Conservation (phyloP, 495 filamentous ascomycete genomes). For the Cenococcum geophilum region DNA sequence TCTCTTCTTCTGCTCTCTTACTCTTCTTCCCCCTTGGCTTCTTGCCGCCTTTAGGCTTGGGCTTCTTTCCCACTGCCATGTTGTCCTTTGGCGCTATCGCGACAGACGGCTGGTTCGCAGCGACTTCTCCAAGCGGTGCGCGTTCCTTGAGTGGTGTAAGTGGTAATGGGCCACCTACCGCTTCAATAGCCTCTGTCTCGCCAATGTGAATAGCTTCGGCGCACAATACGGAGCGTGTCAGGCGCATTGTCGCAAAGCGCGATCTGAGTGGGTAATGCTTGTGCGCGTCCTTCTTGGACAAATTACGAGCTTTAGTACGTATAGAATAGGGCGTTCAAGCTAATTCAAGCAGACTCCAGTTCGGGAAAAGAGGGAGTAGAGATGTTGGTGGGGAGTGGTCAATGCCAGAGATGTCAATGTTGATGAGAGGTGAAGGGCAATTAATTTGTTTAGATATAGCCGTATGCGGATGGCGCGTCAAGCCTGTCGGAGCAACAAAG, state of each 20-base stretch:
- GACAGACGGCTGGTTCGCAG: constrained; percentile 20
- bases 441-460: too few relatives aligned
- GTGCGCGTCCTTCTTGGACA: background rate
- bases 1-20: constrained; percentile 8
- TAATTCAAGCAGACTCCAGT: too few relatives aligned
- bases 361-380: too few relatives aligned
- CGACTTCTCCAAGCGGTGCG: constrained; percentile 29
- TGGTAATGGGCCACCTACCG: constrained; percentile 11
- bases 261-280: background rate
- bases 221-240: constrained; percentile 29
- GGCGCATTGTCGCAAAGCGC: constrained; percentile 19
- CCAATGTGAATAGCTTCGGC: constrained; percentile 15
- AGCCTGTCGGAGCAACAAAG: too few relatives aligned
- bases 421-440: too few relatives aligned
- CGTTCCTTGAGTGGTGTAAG: constrained; percentile 14
- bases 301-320: too few relatives aligned
- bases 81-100: constrained; percentile 2
- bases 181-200: constrained; percentile 17
- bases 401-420: too few relatives aligned
- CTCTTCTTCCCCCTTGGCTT: constrained; percentile 23
- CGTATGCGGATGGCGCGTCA: too few relatives aligned
- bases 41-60: constrained; percentile 22
- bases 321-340: too few relatives aligned
- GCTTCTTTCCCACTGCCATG: constrained; percentile 15
- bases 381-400: too few relatives aligned